A percentile compares a stretch with the other conserved stretches of the same genome.
phyloP scores from a whole-genome alignment of 1,284 basidiomycete genomes.

The Microbotryomycetes sp. region DNA sequence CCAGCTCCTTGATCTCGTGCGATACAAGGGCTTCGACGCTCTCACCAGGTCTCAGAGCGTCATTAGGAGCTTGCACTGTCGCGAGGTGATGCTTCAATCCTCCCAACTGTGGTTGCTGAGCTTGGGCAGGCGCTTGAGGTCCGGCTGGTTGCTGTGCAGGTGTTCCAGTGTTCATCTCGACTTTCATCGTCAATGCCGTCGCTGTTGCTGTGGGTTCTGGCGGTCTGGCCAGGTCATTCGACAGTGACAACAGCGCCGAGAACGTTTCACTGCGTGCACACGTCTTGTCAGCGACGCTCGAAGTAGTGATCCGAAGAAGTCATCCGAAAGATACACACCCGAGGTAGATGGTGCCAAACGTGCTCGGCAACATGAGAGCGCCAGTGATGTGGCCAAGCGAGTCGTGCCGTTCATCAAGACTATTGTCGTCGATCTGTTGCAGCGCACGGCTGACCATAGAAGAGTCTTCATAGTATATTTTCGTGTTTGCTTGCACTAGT shows the following conservation, averaged over 20 bases:
- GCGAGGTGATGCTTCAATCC: neutral
- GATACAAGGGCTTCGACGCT: conserved; percentile 31
- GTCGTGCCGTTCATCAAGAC: neutral
- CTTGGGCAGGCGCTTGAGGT: neutral
- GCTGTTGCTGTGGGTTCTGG: conserved; percentile 33
- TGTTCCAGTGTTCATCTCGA: conserved; percentile 38
- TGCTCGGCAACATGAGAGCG: conserved; percentile 6
- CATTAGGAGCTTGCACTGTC: conserved; percentile 8
- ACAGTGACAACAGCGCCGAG: conserved; percentile 38
- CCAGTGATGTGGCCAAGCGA: neutral
- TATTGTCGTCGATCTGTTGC: neutral
- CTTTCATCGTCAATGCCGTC: conserved; percentile 28
- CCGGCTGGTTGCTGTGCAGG: neutral
- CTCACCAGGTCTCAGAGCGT: conserved; percentile 16
- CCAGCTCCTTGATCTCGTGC: conserved; percentile 41
- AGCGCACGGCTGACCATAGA: neutral
- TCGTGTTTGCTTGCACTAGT: neutral
- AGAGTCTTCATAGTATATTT: neutral
- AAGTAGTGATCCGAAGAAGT: neutral
- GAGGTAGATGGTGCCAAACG: conserved; percentile 22
- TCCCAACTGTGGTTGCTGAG: neutral
- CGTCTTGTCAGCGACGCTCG: neutral
- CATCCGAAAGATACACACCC: neutral
- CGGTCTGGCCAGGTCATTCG: conserved; percentile 35
- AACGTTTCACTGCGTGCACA: conserved; percentile 36